Percentiles rank a stretch among this genome's conserved stretches.
phyloP scores from a whole-genome alignment of 352 stramenopile genomes.

The Pythium dissimile region DNA sequence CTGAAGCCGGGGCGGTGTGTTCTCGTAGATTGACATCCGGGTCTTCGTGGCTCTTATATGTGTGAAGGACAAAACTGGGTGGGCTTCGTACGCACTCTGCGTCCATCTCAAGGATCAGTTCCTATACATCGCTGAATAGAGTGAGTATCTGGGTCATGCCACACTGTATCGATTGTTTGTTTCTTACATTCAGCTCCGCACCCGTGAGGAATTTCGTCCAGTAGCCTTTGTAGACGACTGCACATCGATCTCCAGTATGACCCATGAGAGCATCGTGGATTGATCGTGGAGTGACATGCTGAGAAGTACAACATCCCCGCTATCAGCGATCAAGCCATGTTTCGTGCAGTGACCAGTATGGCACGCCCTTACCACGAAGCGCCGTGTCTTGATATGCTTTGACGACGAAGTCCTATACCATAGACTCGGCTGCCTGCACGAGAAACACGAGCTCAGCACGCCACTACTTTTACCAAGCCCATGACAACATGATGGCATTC shows the following conservation, averaged over 20 bases:
- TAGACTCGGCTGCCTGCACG: conserved; percentile 51
- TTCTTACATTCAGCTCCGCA: conserved; percentile 38
- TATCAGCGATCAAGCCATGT: too few species aligned
- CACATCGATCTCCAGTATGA: not conserved
- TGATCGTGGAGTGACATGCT: conserved; percentile 39
- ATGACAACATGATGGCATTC: not conserved
- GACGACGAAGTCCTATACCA: conserved; percentile 58
- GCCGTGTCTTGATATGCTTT: conserved; percentile 34
- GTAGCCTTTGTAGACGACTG: conserved; percentile 36
- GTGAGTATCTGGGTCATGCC: too few species aligned
- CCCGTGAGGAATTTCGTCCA: conserved; percentile 8
- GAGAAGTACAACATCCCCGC: not conserved
- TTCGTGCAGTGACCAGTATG: not conserved
- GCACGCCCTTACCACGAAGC: conserved; percentile 27
- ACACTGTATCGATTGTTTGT: too few species aligned
- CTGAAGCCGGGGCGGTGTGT: too few species aligned
- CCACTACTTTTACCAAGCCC: not conserved
- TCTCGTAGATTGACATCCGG: too few species aligned
- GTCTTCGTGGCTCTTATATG: too few species aligned
- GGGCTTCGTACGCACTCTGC: too few species aligned
- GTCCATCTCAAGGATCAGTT: too few species aligned
- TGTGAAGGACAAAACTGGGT: too few species aligned
- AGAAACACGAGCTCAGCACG: conserved; percentile 5
- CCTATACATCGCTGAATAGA: too few species aligned
- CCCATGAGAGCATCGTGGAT: conserved; percentile 36